Evolutionary conservation across 2,329 filamentous ascomycete genomes (phyloP).

Genomic region (Colletotrichum sp.): DNA sequence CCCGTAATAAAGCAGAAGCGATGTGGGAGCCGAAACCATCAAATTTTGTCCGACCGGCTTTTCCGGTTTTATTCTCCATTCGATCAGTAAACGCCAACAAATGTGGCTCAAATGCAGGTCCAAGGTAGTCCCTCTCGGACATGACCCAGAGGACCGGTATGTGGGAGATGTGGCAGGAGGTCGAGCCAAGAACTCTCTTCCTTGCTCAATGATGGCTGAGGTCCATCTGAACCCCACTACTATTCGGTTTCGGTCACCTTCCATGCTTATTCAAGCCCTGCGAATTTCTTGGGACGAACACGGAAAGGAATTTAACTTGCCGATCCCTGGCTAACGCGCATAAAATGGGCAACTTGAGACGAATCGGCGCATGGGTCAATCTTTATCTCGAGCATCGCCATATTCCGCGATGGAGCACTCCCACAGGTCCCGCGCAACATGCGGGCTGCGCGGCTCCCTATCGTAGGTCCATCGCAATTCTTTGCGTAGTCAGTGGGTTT

Average conservation of each 20-base stretch:
- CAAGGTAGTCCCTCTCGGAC: neutral
- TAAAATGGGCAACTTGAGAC: neutral
- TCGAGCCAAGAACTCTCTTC: neutral
- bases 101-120: neutral
- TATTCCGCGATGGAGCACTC: neutral
- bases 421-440: neutral
- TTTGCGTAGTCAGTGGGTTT: neutral
- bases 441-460: neutral
- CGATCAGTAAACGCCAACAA: neutral
- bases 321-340: neutral
- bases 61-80: neutral
- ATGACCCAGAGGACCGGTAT: neutral
- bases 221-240: neutral
- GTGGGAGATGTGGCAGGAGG: neutral
- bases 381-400: conserved; percentile 2
- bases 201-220: neutral
- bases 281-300: conserved; percentile 1
- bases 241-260: neutral
- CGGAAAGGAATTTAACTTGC: neutral
- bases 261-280: neutral
- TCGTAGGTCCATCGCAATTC: neutral
- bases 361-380: neutral
- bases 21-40: neutral
- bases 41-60: neutral
- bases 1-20: neutral